These are phyloP conservation scores for slime mould (Dictyostelium discoideum) DNA, from an alignment of 78 protist genomes.

Conservation along the genomic window DNA sequence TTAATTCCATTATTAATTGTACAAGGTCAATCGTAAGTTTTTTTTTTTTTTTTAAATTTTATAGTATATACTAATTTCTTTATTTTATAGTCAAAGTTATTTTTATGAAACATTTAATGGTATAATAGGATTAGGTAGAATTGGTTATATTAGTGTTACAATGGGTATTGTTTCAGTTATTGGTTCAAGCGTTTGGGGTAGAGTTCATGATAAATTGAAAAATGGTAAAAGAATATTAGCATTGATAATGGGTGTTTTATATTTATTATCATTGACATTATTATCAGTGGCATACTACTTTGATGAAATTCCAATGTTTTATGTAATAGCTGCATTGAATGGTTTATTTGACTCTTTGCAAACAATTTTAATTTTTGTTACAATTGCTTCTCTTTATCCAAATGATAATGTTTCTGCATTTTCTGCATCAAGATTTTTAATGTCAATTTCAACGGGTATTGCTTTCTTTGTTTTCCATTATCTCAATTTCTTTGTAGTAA, in stretches of 20 bases:
- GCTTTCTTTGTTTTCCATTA: constrained; percentile 11
- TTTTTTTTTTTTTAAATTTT: neutral
- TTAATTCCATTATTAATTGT: constrained; percentile 12
- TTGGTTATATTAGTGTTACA: constrained; percentile 29
- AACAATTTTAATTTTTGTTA: constrained; percentile 15
- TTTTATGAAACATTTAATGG: constrained; percentile 26
- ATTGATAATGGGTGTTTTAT: neutral
- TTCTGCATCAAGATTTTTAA: constrained; percentile 27
- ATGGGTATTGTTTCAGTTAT: constrained; percentile 26
- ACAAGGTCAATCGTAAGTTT: constrained; percentile 52
- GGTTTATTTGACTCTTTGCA: constrained; percentile 44
- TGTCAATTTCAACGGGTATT: neutral
- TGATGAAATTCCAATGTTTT: neutral
- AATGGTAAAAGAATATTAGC: neutral
- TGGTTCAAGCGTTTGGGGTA: constrained; percentile 19
- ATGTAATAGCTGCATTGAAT: neutral
- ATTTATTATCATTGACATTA: neutral
- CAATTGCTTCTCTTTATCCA: neutral
- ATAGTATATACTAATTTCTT: too few relatives aligned
- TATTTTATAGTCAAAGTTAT: constrained; percentile 17
- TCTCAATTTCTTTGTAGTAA: neutral
- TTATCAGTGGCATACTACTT: neutral
- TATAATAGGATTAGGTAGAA: constrained; percentile 2
- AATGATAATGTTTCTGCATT: constrained; percentile 24
- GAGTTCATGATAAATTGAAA: neutral